Base-by-base conservation (phyloP, 352 stramenopile species). In the Phytophthora pini region DNA sequence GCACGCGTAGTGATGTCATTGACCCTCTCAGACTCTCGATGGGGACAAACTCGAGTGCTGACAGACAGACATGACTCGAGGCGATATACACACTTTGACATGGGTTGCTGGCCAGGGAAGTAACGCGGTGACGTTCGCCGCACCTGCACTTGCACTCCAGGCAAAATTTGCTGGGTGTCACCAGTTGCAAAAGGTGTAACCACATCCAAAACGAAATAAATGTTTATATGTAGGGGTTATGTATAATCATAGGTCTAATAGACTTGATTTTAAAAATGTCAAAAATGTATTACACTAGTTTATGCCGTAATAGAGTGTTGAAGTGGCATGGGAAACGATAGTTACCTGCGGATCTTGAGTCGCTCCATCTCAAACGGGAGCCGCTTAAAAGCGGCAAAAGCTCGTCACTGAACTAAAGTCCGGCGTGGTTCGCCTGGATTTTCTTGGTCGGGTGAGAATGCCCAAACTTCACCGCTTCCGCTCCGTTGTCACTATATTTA, bases 151-250 rank as follows among this genome's bases (percentile, higher is more conserved):
- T 13, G 39, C 17, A 57, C 39, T 36, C 41, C 22, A 31, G n/a
- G 39, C 57, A 68, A 68, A 68, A 54, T 68, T 68, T 68, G 47
- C 15, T 10, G 17, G 47, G 45, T 51, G 55, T 63, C 49, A 49
- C 49, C n/a, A 43, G 47, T 39, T 22, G 5, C 11, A 59, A 66
- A 17, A 31, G 3, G 48, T 10, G 31, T 36, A 36, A 36, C 31
- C 10, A 36, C 8, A 36, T 36, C 31, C 31, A 12, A 13, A 36
- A 36, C 4, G 31, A 40, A 51, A 11, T 26, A 66, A 47, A 56
- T 38, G 41, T 20, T 56, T 17, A 10, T 44, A 20, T 12, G 20
- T 52, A 22, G 38, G 46, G 12, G 24, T 51, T 4, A 52, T 53
- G 39, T 5, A 0, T 4, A 7, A 44, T 24, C 2, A 27, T 22